Evolutionary conservation across 2,329 filamentous ascomycete species (phyloP).

Genomic region (Colletotrichum tanaceti): DNA sequence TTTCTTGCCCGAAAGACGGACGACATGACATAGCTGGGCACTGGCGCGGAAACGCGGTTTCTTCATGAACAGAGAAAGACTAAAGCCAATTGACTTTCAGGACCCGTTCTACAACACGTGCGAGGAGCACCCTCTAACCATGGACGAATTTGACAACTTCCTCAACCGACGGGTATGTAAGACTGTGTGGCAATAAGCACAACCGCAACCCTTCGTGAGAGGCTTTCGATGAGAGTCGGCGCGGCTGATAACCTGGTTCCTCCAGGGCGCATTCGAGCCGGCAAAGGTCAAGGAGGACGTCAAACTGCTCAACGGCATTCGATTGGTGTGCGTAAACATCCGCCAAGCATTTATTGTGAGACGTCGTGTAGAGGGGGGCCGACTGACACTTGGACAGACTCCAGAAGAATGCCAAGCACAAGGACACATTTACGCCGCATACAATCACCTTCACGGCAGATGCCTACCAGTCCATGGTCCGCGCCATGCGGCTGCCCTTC

Average conservation of each 20-base stretch:
- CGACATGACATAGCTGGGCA: neutral
- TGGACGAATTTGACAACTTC: conserved; percentile 70
- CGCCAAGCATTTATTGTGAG: conserved; percentile 18
- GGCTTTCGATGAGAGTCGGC: neutral
- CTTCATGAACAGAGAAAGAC: neutral
- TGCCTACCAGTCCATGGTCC: conserved; percentile 67
- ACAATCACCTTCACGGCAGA: conserved; percentile 64
- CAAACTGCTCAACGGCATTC: conserved; percentile 62
- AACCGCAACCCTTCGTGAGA: neutral
- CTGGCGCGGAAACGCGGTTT: neutral
- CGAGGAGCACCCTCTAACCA: conserved; percentile 63
- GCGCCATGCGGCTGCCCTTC: conserved; percentile 64
- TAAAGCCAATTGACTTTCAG: conserved; percentile 48
- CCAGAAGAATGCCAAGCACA: conserved; percentile 66
- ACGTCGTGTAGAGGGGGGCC: neutral
- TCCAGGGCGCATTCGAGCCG: conserved; percentile 66
- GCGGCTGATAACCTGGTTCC: conserved; percentile 34
- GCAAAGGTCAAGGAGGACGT: conserved; percentile 57
- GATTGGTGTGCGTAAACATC: conserved; percentile 62
- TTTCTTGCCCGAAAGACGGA: neutral
- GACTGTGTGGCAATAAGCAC: neutral
- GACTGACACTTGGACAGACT: conserved; percentile 54
- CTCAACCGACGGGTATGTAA: conserved; percentile 60
- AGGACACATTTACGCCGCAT: conserved; percentile 68
- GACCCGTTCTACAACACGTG: conserved; percentile 61